Evolutionary conservation across 345 rosid genomes (phyloP).

Genomic region (Hibiscus mutabilis): DNA sequence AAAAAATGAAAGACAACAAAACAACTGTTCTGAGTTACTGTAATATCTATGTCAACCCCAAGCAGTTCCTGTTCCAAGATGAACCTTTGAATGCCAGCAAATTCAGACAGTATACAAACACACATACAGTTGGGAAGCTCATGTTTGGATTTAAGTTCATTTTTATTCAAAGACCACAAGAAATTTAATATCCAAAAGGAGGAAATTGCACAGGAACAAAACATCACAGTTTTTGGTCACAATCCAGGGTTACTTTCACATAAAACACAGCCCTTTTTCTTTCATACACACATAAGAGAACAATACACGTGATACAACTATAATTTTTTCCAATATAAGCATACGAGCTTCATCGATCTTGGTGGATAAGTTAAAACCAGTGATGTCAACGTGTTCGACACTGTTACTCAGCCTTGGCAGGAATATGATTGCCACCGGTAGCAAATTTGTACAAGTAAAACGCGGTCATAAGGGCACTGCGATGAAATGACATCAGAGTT

Average conservation of each 20-base stretch:
- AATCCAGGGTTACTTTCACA: not conserved
- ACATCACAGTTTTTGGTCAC: not conserved
- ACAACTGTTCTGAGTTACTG: not conserved
- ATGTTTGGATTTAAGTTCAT: not conserved
- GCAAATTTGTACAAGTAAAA: slow-evolving; percentile 81
- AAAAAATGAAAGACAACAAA: not conserved
- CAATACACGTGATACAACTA: slow-evolving; percentile 4
- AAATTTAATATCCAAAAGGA: not conserved
- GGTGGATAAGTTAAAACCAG: not conserved
- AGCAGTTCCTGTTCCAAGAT: not conserved
- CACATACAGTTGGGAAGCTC: not conserved
- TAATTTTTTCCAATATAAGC: not conserved
- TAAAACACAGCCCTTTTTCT: not conserved
- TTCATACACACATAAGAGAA: not conserved
- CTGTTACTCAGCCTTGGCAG: slow-evolving; percentile 64
- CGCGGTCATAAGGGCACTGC: slow-evolving; percentile 87
- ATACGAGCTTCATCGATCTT: not conserved
- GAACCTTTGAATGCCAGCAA: not conserved
- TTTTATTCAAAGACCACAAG: not conserved
- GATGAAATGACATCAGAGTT: slow-evolving; percentile 16
- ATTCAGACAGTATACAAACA: not conserved
- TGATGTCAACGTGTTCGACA: not conserved
- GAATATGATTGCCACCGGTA: slow-evolving; percentile 75
- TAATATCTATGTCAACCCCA: not conserved
- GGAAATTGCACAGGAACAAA: not conserved